Conservation (phyloP, 2,329 filamentous ascomycete species). For the Colletotrichum eremochloae region DNA sequence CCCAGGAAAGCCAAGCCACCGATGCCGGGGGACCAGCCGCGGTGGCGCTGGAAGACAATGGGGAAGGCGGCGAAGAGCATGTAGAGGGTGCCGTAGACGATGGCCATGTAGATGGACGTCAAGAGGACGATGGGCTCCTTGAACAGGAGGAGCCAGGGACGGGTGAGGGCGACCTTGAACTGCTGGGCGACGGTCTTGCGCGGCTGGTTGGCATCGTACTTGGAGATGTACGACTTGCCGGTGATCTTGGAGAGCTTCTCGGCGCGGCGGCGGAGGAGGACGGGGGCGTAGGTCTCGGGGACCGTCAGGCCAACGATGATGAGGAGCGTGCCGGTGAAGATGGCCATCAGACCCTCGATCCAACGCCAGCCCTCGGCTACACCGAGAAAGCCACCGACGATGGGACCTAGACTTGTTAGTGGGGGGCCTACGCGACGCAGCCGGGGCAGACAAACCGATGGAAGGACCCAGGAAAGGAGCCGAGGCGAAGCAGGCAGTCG, state of each 20-base stretch:
- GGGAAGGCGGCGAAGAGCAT: slow-evolving; percentile 73
- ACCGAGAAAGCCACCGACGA: slow-evolving; percentile 76
- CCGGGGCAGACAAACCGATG: slow-evolving; percentile 64
- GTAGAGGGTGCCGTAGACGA: slow-evolving; percentile 70
- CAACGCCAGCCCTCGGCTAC: slow-evolving; percentile 76
- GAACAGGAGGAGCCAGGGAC: slow-evolving; percentile 79
- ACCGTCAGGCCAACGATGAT: slow-evolving; percentile 62
- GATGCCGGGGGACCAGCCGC: slow-evolving; percentile 71
- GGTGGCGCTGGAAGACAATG: slow-evolving; percentile 73
- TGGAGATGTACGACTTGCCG: slow-evolving; percentile 46
- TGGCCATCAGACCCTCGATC: slow-evolving; percentile 75
- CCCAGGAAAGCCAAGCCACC: slow-evolving; percentile 77
- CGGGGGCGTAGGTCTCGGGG: slow-evolving; percentile 50
- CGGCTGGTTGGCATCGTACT: slow-evolving; percentile 63
- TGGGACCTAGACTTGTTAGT: slow-evolving; percentile 77
- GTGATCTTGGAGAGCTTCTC: slow-evolving; percentile 42
- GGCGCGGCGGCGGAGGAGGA: slow-evolving; percentile 47
- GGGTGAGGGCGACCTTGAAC: slow-evolving; percentile 55
- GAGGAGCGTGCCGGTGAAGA: slow-evolving; percentile 60
- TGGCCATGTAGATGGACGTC: slow-evolving; percentile 75
- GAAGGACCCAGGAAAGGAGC: slow-evolving; percentile 76
- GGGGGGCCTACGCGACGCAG: slow-evolving; percentile 70
- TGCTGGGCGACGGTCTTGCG: slow-evolving; percentile 57
- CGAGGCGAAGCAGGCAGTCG: slow-evolving; percentile 74
- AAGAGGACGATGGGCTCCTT: slow-evolving; percentile 78